Conservation (phyloP, 1,284 basidiomycete genomes). For the Acaromyces ingoldii region DNA sequence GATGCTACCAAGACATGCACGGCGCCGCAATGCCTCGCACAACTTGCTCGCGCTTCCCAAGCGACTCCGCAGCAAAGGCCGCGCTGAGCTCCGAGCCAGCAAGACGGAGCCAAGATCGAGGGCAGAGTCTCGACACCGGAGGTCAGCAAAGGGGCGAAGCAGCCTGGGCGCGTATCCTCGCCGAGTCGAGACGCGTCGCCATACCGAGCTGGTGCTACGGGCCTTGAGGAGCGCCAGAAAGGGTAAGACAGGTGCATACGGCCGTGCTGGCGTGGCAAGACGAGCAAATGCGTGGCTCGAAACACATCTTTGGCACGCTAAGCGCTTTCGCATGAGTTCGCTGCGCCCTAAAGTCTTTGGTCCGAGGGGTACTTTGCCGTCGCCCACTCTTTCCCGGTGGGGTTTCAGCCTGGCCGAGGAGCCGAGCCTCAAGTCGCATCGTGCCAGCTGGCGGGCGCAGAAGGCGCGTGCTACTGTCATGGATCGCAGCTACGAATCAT, state of each 20-base stretch:
- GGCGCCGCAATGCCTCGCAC: conserved; percentile 46
- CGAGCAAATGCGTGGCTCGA: conserved; percentile 46
- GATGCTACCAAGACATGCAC: conserved; percentile 41
- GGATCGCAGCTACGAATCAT: conserved; percentile 38
- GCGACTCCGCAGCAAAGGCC: conserved; percentile 37
- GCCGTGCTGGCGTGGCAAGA: conserved; percentile 25
- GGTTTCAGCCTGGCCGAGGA: conserved; percentile 43
- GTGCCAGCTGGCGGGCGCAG: conserved; percentile 31
- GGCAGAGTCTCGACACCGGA: background rate
- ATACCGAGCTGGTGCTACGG: background rate
- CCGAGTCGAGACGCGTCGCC: background rate
- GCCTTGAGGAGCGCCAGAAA: background rate
- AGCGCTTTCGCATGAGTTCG: conserved; percentile 48
- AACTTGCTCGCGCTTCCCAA: conserved; percentile 45
- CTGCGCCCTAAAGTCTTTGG: too few relatives aligned
- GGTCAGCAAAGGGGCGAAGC: background rate
- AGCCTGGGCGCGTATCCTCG: conserved; percentile 1
- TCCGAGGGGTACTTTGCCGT: background rate
- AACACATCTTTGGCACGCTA: conserved; percentile 50
- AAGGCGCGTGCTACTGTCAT: conserved; percentile 23
- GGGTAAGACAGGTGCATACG: too few relatives aligned
- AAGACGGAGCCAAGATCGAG: conserved; percentile 32
- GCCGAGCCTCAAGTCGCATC: conserved; percentile 42
- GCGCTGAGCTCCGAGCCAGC: conserved; percentile 40
- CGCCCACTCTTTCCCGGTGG: conserved; percentile 10